Evolutionary conservation across 2,329 filamentous ascomycete species (phyloP).

Genomic region (Colletotrichum sp.): DNA sequence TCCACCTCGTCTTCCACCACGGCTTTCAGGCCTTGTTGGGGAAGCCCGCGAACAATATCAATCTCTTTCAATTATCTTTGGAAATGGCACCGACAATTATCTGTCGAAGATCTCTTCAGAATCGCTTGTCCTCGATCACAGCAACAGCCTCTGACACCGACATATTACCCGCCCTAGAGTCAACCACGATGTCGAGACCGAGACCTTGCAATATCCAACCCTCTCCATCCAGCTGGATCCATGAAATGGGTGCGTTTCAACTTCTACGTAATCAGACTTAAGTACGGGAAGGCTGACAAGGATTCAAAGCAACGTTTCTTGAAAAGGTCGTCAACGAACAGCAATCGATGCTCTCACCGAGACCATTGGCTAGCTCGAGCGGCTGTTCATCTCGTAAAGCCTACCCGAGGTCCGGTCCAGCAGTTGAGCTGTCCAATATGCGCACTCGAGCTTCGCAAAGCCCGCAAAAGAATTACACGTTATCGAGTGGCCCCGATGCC

Average conservation of each 20-base stretch:
- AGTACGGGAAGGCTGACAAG: not conserved
- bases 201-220: not conserved
- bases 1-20: not conserved
- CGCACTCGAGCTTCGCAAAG: not conserved
- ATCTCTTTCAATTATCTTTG: not conserved
- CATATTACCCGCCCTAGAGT: not conserved
- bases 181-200: not conserved
- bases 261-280: too few species aligned
- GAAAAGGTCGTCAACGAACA: not conserved
- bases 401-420: not conserved
- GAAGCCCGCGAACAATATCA: not conserved
- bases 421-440: not conserved
- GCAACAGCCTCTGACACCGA: not conserved
- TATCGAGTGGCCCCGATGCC: not conserved
- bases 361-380: not conserved
- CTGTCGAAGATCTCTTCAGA: not conserved
- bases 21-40: not conserved
- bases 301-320: not conserved
- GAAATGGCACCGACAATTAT: not conserved
- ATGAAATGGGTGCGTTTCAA: not conserved
- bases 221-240: not conserved
- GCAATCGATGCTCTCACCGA: not conserved
- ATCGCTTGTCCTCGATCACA: not conserved
- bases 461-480: not conserved
- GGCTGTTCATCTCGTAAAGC: not conserved